Base-by-base conservation (phyloP, 805 yeast genomes). In the Kuraishia hungarica region DNA sequence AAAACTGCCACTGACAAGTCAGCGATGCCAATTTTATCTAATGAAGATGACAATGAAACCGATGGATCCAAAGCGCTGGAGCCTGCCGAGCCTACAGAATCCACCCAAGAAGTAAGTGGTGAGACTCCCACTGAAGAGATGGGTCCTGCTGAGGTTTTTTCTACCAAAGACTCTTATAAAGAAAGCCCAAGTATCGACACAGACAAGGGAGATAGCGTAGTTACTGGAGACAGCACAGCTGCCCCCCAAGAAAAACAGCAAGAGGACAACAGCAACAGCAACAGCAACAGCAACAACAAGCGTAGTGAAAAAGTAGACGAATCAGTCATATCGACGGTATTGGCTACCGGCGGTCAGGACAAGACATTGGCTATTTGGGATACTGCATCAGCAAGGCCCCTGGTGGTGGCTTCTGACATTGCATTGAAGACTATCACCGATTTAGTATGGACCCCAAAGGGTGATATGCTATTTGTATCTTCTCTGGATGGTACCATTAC, bases 321-420 rank as follows among this genome's bases (percentile, higher is more conserved):
- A 35, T 13, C 43, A 15, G 13, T 67, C 57, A 39, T 78, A 53
- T 76, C 87, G 7, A 86, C 97, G 0, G 80, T 93, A 0, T 75
- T 93, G n/a, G 97, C 97, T 1, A 87, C 97, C 28, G 97, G 93
- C 15, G 98, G 98, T 11, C 98, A 93, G 69, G 99, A 93, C 69
- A 84, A 89, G 63, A 80, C 91, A 1, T 69, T 94, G 46, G 96
- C 91, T 0, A 74, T 93, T 5, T 93, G 99, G 99, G 84, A 84
- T 63, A 93, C 97, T 0, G 70, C 80, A 1, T 77, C 77, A 53
- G 80, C 91, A 3, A 76, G 89, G 52, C 98, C 99, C 1, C 68
- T 94, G 52, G 78, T 88, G 13, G 89, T 91, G 7, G 89, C 92
- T 1, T 81, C 81, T 48, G 96, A 92, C 59, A 78, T 93, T 17